Base-by-base conservation (phyloP, 768 basidiomycete genomes). In the Lactarius indigo region DNA sequence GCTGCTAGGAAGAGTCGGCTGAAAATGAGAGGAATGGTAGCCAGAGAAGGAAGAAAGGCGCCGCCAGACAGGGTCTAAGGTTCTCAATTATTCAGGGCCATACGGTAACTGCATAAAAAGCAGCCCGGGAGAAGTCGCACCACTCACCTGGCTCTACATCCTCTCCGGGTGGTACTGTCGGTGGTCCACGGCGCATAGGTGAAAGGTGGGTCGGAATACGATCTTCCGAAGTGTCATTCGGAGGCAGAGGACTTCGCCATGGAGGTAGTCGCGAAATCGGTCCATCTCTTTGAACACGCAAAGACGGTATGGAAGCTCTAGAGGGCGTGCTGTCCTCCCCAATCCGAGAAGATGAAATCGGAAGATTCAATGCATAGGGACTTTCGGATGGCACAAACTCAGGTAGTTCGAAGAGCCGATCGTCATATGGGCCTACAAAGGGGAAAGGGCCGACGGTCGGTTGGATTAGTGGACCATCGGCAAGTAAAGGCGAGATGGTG, bases 361-460 rank as follows among this genome's bases (percentile, higher is more conserved):
- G 52, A 60, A 68, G 66, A 37, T 64, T 58, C 13, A 68, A 68
- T 37, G 58, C 66, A 37, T 64, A 68, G 12, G 61, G 57, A 39
- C 52, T 59, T 57, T 64, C 65, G 26, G 61, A 28, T 33, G 65
- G 54, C 26, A 31, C 10, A 26, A 66, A 42, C 37, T 59, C 66
- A 31, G 62, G 42, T 55, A 42, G 35, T 20, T n/a, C 52, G 31
- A 59, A 47, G 35, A 59, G 5, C 57, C 57, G 59, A 30, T 59
- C 62, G 42, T 58, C 47, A 26, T 63, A 47, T 35, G 65, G 35
- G 39, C 44, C 65, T 66, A 47, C 30, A 18, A 47, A 58, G 8
- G 57, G 10, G 1, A 57, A 30, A 20, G 28, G 18, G 52, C n/a
- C 6, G 18, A 15, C 17, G 23, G 23, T 60, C 28, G 23, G 26